Percentiles rank a stretch among this genome's conserved stretches.
Evolutionary conservation across 1,284 basidiomycete genomes (phyloP).

Genomic region (Neotropicomus parvogracilis): DNA sequence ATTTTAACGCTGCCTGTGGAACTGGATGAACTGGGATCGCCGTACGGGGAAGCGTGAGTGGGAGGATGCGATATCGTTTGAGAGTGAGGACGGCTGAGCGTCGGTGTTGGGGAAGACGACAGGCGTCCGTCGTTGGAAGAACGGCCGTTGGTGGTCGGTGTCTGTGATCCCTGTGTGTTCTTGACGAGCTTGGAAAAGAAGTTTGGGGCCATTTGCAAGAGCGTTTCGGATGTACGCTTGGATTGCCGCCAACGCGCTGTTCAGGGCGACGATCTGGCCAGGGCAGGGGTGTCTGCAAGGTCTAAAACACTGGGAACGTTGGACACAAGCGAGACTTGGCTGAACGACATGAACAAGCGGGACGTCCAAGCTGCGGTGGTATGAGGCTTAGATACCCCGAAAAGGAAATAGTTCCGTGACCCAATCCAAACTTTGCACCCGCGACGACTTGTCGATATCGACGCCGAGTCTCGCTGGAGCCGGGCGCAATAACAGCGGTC

Average conservation of each 20-base stretch:
- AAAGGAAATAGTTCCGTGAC: background rate
- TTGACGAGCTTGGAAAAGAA: constrained; percentile 52
- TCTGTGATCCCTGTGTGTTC: constrained; percentile 17
- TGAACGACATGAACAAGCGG: constrained; percentile 2
- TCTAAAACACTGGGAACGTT: background rate
- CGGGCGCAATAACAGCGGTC: background rate
- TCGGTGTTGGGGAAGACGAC: background rate
- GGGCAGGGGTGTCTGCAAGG: no score
- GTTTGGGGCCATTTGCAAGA: constrained; percentile 41
- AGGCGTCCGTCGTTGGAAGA: constrained; percentile 5
- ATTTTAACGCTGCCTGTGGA: constrained; percentile 30
- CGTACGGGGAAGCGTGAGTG: constrained; percentile 11
- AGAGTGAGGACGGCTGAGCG: constrained; percentile 20
- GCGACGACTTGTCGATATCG: no score
- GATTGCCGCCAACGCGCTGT: constrained; percentile 2
- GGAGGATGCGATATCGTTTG: constrained; percentile 28
- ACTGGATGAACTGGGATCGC: constrained; percentile 22
- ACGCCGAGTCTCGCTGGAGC: no score
- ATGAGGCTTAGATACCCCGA: background rate
- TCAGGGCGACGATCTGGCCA: background rate
- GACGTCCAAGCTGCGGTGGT: background rate
- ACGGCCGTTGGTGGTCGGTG: background rate
- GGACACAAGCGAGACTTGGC: background rate
- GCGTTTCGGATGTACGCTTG: background rate
- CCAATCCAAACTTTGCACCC: no score